phyloP scores from a whole-genome alignment of 768 basidiomycete species.

The Tricholoma saponaceum region DNA sequence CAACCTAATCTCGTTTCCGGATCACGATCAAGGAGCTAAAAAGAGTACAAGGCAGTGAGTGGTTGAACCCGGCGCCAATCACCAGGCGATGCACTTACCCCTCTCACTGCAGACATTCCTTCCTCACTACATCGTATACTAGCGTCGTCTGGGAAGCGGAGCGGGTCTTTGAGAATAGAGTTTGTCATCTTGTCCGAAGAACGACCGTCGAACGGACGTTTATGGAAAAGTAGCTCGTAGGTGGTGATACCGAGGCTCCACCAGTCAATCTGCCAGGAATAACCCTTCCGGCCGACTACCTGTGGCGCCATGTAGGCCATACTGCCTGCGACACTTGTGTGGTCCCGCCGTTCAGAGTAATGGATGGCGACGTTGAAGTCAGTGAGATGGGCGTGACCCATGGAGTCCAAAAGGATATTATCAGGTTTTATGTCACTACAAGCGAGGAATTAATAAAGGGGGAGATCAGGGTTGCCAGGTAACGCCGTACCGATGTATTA shows the following conservation, averaged over 20 bases:
- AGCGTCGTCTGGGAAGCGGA: constrained; percentile 74
- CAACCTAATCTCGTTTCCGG: constrained; percentile 79
- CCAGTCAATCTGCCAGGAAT: constrained; percentile 92
- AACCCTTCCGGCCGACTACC: constrained; percentile 87
- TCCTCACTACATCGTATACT: constrained; percentile 57
- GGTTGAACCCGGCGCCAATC: constrained; percentile 9
- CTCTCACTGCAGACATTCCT: constrained; percentile 60
- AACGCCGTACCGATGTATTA: constrained; percentile 82
- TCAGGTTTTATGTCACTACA: constrained; percentile 93
- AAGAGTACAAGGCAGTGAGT: constrained; percentile 12
- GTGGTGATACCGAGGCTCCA: constrained; percentile 92
- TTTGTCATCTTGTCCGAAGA: constrained; percentile 86
- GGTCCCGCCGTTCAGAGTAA: constrained; percentile 82
- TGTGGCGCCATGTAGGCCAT: constrained; percentile 99
- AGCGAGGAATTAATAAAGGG: constrained; percentile 7
- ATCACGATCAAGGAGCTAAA: constrained; percentile 82
- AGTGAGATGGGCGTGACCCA: constrained; percentile 93
- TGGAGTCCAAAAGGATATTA: constrained; percentile 91
- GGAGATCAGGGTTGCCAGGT: background rate
- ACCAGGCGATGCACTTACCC: constrained; percentile 42
- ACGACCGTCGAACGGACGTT: constrained; percentile 87
- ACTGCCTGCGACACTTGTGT: constrained; percentile 93
- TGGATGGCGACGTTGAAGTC: constrained; percentile 99
- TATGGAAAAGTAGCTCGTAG: constrained; percentile 83
- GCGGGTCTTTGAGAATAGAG: constrained; percentile 75